These are phyloP conservation scores for Clitocybe nebularis DNA, from an alignment of 1,284 basidiomycete genomes.

Conservation along the genomic window DNA sequence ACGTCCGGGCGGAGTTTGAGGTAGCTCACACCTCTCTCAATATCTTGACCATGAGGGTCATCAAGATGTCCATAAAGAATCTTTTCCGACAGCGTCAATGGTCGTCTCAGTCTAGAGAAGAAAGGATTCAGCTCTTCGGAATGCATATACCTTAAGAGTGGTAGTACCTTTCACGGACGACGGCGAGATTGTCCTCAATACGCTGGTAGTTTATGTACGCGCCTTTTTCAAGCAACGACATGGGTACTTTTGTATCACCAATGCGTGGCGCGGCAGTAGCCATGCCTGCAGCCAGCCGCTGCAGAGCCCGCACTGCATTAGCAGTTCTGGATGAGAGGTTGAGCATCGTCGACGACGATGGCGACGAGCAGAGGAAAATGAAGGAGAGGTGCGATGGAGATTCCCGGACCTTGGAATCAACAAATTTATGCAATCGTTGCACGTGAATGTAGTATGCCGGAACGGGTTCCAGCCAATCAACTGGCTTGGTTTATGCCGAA, in stretches of 20 bases:
- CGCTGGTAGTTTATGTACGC: slow-evolving; percentile 97
- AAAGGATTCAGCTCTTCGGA: slow-evolving; percentile 7
- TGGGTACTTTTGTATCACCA: slow-evolving; percentile 89
- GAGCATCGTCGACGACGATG: slow-evolving; percentile 53
- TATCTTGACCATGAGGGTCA: slow-evolving; percentile 88
- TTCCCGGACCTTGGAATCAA: slow-evolving; percentile 28
- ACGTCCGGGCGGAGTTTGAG: slow-evolving; percentile 96
- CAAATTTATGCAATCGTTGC: slow-evolving; percentile 34
- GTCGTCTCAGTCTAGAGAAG: slow-evolving; percentile 74
- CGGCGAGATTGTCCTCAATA: slow-evolving; percentile 90
- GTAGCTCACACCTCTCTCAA: slow-evolving; percentile 85
- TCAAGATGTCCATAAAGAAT: slow-evolving; percentile 98
- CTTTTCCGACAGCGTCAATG: slow-evolving; percentile 97
- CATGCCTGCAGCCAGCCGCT: slow-evolving; percentile 67
- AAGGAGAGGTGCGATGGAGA: slow-evolving; percentile 22
- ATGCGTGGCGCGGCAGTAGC: slow-evolving; percentile 79
- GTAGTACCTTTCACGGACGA: slow-evolving; percentile 71
- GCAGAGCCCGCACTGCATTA: slow-evolving; percentile 52
- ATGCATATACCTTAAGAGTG: no score
- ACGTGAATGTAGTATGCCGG: slow-evolving; percentile 31
- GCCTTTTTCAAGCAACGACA: slow-evolving; percentile 86
- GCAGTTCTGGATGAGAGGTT: slow-evolving; percentile 60
- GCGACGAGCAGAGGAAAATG: slow-evolving; percentile 20
- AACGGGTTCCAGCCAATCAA: slow-evolving; percentile 30
- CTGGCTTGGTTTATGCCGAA: slow-evolving; percentile 22